phyloP scores from a whole-genome alignment of 495 filamentous ascomycete species.

The Penicillium pulvis region DNA sequence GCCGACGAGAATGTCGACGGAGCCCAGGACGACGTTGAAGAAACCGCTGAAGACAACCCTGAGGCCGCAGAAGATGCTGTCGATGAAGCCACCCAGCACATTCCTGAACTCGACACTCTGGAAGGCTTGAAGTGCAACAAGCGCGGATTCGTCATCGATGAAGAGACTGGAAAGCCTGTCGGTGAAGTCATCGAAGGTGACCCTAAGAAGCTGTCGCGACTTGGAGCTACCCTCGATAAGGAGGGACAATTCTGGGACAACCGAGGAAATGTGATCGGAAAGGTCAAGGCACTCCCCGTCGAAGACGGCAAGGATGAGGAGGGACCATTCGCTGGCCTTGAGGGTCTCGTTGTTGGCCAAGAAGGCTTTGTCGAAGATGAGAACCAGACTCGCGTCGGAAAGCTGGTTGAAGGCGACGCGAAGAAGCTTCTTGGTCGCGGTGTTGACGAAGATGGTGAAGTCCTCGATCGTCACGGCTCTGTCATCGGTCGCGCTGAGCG shows the following conservation, averaged over 20 bases:
- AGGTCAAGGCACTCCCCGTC: slow-evolving; percentile 59
- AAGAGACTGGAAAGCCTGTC: slow-evolving; percentile 51
- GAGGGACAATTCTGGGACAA: slow-evolving; percentile 66
- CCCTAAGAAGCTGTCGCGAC: slow-evolving; percentile 56
- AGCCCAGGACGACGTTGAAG: slow-evolving; percentile 22
- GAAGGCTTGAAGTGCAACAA: slow-evolving; percentile 66
- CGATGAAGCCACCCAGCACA: slow-evolving; percentile 36
- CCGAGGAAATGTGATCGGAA: slow-evolving; percentile 60
- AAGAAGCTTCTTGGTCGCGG: slow-evolving; percentile 64
- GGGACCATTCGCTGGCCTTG: slow-evolving; percentile 63
- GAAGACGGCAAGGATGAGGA: slow-evolving; percentile 58
- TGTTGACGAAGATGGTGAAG: slow-evolving; percentile 67
- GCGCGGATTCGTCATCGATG: slow-evolving; percentile 57
- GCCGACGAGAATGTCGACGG: slow-evolving; percentile 17
- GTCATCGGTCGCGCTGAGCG: slow-evolving; percentile 63
- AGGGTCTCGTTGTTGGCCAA: slow-evolving; percentile 61
- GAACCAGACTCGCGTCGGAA: slow-evolving; percentile 59
- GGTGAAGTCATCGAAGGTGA: slow-evolving; percentile 64
- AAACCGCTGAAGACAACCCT: slow-evolving; percentile 31
- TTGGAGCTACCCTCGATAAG: slow-evolving; percentile 57
- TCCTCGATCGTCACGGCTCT: slow-evolving; percentile 63
- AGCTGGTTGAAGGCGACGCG: slow-evolving; percentile 60
- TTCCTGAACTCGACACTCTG: slow-evolving; percentile 60
- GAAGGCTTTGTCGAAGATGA: slow-evolving; percentile 63
- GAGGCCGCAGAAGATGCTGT: slow-evolving; percentile 35